phyloP scores from a whole-genome alignment of 345 rosid genomes.

The Salix caprea region DNA sequence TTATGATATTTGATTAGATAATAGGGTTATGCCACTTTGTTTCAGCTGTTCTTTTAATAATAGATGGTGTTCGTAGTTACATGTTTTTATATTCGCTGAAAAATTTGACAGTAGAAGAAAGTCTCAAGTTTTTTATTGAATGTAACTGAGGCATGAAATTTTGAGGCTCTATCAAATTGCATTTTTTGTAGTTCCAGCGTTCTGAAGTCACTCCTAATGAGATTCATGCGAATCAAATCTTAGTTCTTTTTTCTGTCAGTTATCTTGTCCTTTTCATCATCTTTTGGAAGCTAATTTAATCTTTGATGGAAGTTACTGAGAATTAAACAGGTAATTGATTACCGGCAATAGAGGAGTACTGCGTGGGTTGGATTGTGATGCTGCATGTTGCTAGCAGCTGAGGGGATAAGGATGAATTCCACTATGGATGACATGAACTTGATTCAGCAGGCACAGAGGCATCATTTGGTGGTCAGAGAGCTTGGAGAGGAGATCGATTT shows the following conservation, averaged over 20 bases:
- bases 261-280: neutral
- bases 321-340: constrained; percentile 15
- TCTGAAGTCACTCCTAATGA: neutral
- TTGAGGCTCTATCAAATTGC: too few relatives aligned
- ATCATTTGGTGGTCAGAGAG: constrained; percentile 85
- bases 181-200: neutral
- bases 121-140: too few relatives aligned
- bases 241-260: neutral
- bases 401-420: constrained; percentile 86
- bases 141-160: too few relatives aligned
- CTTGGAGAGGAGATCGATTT: constrained; percentile 97
- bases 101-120: too few relatives aligned
- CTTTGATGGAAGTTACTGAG: constrained; percentile 8
- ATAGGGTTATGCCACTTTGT: too few relatives aligned
- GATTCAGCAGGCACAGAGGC: constrained; percentile 96
- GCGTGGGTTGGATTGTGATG: constrained; percentile 59
- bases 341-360: constrained; percentile 20
- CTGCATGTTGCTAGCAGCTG: constrained; percentile 83
- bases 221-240: neutral
- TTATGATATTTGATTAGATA: neutral
- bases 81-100: too few relatives aligned
- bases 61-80: too few relatives aligned
- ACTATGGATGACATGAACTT: constrained; percentile 94
- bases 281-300: neutral
- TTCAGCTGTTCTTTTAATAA: too few relatives aligned